Evolutionary conservation across 1,139 yeast species (phyloP), one percentile per base, ranked within the genome.

Genomic region (Kazachstania sp.): DNA sequence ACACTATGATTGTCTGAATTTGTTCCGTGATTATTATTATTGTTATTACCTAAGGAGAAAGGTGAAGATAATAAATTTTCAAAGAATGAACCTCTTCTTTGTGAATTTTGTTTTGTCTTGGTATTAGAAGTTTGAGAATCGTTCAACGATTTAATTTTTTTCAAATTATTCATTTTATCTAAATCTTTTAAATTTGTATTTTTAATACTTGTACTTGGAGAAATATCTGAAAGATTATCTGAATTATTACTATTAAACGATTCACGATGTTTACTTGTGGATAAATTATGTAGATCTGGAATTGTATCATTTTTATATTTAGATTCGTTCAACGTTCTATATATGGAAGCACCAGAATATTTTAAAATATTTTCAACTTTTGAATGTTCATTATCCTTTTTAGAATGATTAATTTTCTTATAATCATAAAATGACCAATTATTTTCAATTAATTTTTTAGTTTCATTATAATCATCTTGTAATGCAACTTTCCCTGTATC

Each of bases 401-500:
- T 7, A 8, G 28, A 30, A 13, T 36, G 13, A 13, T 26, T 16
- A 16, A 26, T n/a, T 3, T 31, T 20, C 3, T 45, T 39, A 31
- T 29, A 23, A 16, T 45, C 28, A 70, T 79, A 90, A 63, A 90
- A 87, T 1, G 95, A 92, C 97, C 97, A 92, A 9, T 85, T 81
- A 61, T 90, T 97, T 47, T 78, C 75, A 35, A 86, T 74, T 11
- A 88, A 63, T 49, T 29, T 18, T 18, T 19, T 34, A 4, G 26
- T 15, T 18, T 78, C 84, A 51, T 74, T 76, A 23, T 74, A 64
- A 58, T 44, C 46, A 34, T 44, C 39, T 19, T 39, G 28, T 18
- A 35, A 16, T 26, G 28, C 15, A 28, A 90, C 97, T 32, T 65
- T 60, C 49, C 76, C 79, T 18, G 78, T 81, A 18, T 71, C 70